Percentiles rank a stretch among this genome's conserved stretches.
phyloP scores from a whole-genome alignment of 2,329 filamentous ascomycete genomes.

The Paecilomyces sp. region DNA sequence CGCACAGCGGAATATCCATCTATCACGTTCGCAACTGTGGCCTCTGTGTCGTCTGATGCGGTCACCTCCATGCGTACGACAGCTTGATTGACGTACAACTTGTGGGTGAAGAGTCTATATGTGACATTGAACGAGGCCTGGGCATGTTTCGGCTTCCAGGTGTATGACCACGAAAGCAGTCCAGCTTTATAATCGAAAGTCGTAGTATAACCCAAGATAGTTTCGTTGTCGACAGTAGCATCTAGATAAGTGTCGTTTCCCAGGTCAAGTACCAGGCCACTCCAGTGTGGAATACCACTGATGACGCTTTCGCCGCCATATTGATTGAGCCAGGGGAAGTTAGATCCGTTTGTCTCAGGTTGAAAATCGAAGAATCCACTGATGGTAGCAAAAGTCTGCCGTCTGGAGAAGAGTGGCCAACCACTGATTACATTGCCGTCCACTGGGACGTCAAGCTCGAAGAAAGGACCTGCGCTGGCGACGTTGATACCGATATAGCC shows the following conservation, averaged over 20 bases:
- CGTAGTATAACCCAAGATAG: slow-evolving; percentile 55
- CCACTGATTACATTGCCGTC: slow-evolving; percentile 52
- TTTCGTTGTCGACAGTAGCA: slow-evolving; percentile 51
- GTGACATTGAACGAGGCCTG: slow-evolving; percentile 49
- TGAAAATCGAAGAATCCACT: slow-evolving; percentile 61
- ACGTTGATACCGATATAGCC: slow-evolving; percentile 60
- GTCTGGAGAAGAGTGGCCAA: slow-evolving; percentile 59
- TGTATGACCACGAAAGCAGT: slow-evolving; percentile 57
- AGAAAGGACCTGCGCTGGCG: slow-evolving; percentile 57
- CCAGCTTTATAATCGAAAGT: slow-evolving; percentile 58
- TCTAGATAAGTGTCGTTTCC: slow-evolving; percentile 50
- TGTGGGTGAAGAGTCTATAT: slow-evolving; percentile 62
- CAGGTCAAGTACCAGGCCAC: slow-evolving; percentile 51
- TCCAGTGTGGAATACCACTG: slow-evolving; percentile 63
- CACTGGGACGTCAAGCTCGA: slow-evolving; percentile 48
- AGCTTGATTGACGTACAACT: slow-evolving; percentile 55
- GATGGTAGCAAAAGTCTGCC: slow-evolving; percentile 61
- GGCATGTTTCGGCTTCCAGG: slow-evolving; percentile 51
- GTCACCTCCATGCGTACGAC: slow-evolving; percentile 55
- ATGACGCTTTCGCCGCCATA: slow-evolving; percentile 66
- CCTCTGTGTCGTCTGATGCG: slow-evolving; percentile 45
- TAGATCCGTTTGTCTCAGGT: slow-evolving; percentile 51
- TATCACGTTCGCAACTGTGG: slow-evolving; percentile 58
- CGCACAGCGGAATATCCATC: slow-evolving; percentile 63
- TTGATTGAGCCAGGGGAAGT: slow-evolving; percentile 62